A percentile compares a stretch with the other conserved stretches of the same genome.
Conservation (phyloP, 2,329 filamentous ascomycete species). For the Verticillium tricorpus region DNA sequence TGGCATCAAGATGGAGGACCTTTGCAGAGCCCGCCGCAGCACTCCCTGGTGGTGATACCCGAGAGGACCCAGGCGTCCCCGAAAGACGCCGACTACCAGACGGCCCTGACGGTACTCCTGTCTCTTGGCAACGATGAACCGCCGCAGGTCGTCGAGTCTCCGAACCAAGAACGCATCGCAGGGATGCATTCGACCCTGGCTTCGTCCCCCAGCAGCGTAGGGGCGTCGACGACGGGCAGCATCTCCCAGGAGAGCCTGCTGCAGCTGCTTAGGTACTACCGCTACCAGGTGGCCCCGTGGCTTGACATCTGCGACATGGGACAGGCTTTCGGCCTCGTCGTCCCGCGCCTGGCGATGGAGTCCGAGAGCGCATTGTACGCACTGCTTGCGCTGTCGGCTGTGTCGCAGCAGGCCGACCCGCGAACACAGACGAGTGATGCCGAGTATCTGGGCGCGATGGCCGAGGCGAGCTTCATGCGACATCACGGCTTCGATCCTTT, state of each 20-base stretch:
- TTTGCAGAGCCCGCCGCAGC: background rate
- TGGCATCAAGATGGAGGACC: background rate
- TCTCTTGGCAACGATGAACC: conserved; percentile 24
- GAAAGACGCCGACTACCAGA: conserved; percentile 20
- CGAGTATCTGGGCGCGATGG: conserved; percentile 4
- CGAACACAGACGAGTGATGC: background rate
- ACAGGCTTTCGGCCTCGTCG: conserved; percentile 34
- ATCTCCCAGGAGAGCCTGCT: conserved; percentile 14
- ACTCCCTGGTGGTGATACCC: background rate
- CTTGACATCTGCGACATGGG: conserved; percentile 36
- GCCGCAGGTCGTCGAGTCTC: background rate
- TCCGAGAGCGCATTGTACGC: conserved; percentile 19
- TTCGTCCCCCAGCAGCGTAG: background rate
- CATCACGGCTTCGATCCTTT: background rate
- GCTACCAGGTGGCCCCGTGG: conserved; percentile 41
- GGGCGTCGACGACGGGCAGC: background rate
- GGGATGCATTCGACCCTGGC: background rate
- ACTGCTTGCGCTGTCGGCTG: conserved; percentile 16
- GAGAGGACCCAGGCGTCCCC: background rate
- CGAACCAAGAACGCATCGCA: background rate
- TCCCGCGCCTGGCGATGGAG: conserved; percentile 23
- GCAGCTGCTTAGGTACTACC: conserved; percentile 34
- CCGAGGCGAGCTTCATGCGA: background rate
- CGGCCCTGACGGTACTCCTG: conserved; percentile 26
- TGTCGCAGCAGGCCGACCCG: conserved; percentile 3